These are phyloP conservation scores for Adenanthera pavonina DNA, from an alignment of 306 rosid genomes.

Conservation along the genomic window DNA sequence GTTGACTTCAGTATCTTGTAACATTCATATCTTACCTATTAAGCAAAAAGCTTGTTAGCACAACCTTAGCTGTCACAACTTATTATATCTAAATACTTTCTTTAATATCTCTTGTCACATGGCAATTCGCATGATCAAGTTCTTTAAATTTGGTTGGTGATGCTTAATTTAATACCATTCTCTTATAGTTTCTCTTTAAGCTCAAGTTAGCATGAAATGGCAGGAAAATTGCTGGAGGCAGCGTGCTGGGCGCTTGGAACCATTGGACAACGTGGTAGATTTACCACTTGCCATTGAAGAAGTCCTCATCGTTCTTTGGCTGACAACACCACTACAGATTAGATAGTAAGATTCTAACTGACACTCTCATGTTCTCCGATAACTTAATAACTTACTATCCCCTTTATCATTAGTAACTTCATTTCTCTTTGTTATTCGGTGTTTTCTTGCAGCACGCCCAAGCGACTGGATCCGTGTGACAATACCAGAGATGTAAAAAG, in stretches of 20 bases:
- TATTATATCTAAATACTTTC: constrained; percentile 13
- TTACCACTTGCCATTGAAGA: constrained; percentile 70
- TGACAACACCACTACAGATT: constrained; percentile 4
- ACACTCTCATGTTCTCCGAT: constrained; percentile 5
- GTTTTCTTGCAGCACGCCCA: neutral
- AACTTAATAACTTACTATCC: neutral
- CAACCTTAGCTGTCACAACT: constrained; percentile 17
- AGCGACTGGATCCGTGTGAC: constrained; percentile 9
- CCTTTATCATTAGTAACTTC: neutral
- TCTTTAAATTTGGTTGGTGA: constrained; percentile 10
- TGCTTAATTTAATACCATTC: constrained; percentile 24
- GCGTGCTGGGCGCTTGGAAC: constrained; percentile 75
- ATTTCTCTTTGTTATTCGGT: neutral
- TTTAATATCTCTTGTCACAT: constrained; percentile 20
- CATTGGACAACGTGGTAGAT: constrained; percentile 64
- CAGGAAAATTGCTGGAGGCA: constrained; percentile 84
- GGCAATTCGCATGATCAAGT: constrained; percentile 24
- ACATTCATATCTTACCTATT: constrained; percentile 33
- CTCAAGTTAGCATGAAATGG: constrained; percentile 28
- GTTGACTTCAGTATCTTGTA: constrained; percentile 21
- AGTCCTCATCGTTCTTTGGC: constrained; percentile 18
- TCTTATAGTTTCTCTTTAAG: constrained; percentile 1
- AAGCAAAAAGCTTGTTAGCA: constrained; percentile 25
- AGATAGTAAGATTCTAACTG: constrained; percentile 44
- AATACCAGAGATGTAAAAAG: constrained; percentile 49